A percentile compares a stretch with the other conserved stretches of the same genome.
Evolutionary conservation across 2,329 filamentous ascomycete species (phyloP).

Genomic region (Dactylellina cionopaga): DNA sequence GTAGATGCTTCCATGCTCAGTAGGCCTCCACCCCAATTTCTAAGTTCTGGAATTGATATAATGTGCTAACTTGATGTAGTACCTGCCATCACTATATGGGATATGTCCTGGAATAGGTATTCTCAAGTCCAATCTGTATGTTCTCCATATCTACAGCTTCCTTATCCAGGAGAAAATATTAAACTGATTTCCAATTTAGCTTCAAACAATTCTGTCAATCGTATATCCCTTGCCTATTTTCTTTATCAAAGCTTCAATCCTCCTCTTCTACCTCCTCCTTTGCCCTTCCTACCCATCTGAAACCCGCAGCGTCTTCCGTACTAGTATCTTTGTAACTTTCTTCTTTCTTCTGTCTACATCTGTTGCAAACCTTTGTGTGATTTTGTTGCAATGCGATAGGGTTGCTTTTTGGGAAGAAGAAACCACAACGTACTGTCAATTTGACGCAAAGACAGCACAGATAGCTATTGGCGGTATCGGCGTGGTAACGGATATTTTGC

Average conservation of each 20-base stretch:
- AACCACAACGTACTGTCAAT: neutral
- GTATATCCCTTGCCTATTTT: constrained; percentile 20
- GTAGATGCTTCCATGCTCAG: no score
- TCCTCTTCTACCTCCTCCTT: constrained; percentile 18
- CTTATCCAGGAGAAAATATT: neutral
- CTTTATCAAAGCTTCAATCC: constrained; percentile 17
- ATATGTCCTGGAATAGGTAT: constrained; percentile 47
- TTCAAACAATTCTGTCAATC: constrained; percentile 34
- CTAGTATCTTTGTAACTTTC: constrained; percentile 11
- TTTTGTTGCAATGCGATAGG: constrained; percentile 4
- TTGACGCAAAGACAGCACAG: neutral
- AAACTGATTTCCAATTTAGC: constrained; percentile 7
- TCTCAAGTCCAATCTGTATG: constrained; percentile 26
- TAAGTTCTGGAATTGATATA: neutral
- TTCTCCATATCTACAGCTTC: no score
- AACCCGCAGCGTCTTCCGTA: neutral
- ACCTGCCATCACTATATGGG: constrained; percentile 38
- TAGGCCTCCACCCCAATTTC: no score
- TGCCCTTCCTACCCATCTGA: neutral
- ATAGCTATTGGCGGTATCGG: neutral
- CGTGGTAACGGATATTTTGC: constrained; percentile 13
- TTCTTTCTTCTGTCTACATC: constrained; percentile 16
- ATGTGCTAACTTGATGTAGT: no score
- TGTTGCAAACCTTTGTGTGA: neutral
- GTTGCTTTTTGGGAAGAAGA: constrained; percentile 14